These are phyloP conservation scores for Dichotomopilus funicola DNA, from an alignment of 2,329 filamentous ascomycete species.

Conservation along the genomic window DNA sequence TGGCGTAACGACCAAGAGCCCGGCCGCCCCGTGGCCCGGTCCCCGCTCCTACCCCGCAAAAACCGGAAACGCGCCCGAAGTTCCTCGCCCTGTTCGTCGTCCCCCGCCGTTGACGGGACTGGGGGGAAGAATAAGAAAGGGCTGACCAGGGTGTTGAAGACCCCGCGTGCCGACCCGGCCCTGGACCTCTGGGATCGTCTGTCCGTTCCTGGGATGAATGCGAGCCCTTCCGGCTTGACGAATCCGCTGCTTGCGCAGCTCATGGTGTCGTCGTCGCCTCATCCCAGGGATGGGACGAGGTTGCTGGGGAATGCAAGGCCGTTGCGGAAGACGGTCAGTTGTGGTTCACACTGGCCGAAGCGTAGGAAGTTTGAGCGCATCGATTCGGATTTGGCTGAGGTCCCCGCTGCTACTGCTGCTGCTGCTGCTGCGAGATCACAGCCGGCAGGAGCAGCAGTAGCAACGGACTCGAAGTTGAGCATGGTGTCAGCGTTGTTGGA, in stretches of 20 bases:
- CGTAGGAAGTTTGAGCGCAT: conserved; percentile 52
- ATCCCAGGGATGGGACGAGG: conserved; percentile 37
- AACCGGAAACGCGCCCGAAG: conserved; percentile 64
- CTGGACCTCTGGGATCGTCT: conserved; percentile 74
- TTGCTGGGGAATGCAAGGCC: conserved; percentile 39
- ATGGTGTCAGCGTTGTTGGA: conserved; percentile 60
- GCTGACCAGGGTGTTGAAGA: conserved; percentile 53
- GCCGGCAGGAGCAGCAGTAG: conserved; percentile 21
- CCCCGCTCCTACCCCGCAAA: conserved; percentile 43
- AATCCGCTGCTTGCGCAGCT: conserved; percentile 58
- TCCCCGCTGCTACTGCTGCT: conserved; percentile 8
- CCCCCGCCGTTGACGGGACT: conserved; percentile 42
- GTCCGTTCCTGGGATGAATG: conserved; percentile 44
- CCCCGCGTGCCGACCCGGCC: conserved; percentile 65
- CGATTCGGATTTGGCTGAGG: conserved; percentile 29
- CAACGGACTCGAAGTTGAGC: conserved; percentile 45
- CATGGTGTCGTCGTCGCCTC: conserved; percentile 65
- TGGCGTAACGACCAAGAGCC: conserved; percentile 48
- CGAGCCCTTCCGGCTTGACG: conserved; percentile 38
- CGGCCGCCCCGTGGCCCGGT: conserved; percentile 36
- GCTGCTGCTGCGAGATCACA: conserved; percentile 33
- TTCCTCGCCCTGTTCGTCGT: conserved; percentile 67
- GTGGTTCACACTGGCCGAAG: conserved; percentile 66
- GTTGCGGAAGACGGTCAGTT: conserved; percentile 61
- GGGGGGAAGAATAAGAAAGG: conserved; percentile 52